Evolutionary conservation across 1,284 basidiomycete species (phyloP), one percentile per base, ranked within the genome.

Genomic region (Apiotrichum mycotoxinovorans): DNA sequence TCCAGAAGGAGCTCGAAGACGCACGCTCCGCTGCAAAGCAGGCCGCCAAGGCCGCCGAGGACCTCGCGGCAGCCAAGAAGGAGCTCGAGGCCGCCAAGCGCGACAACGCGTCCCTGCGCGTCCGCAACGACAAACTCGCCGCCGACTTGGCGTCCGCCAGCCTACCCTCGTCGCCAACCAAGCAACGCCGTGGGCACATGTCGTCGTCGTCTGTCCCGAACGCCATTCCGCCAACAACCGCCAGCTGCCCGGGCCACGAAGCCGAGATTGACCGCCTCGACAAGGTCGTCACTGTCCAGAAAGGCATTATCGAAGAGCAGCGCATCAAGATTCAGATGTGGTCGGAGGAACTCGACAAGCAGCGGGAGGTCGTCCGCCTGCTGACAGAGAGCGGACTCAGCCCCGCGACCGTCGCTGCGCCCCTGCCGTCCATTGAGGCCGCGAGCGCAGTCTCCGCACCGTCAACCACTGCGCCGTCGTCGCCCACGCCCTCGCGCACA

Each of bases 311-410:
- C 33, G 68, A 69, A 14, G 72, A 75, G 50, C 69, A 76, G 60
- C 60, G 69, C 51, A 65, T 64, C 58, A 75, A 73, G 66, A 73
- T 78, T 37, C 61, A 65, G 48, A 58, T 65, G 38, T 78, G 74
- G 74, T 62, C 68, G n/a, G 65, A 66, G 66, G 67, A 75, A 43
- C 71, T 76, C 20, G 66, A 72, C 30, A 66, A 70, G 53, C 74
- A 78, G 57, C 66, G 69, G 23, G 68, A 72, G 46, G 57, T 73
- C 18, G 72, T 78, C 23, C 65, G 68, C 22, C 42, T 67, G 23
- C 62, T 77, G 26, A 71, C 73, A 4, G 41, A 40, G 18, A 37
- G 44, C n/a, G 41, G 42, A 17, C 22, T 30, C 1, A 9, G 22
- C 15, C 35, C 43, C 1, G 2, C 44, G 18, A 33, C 44, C 5